A percentile compares a stretch with the other conserved stretches of the same genome.
Conservation (phyloP, 179 eudicot species). For the Carnegiea gigantea region DNA sequence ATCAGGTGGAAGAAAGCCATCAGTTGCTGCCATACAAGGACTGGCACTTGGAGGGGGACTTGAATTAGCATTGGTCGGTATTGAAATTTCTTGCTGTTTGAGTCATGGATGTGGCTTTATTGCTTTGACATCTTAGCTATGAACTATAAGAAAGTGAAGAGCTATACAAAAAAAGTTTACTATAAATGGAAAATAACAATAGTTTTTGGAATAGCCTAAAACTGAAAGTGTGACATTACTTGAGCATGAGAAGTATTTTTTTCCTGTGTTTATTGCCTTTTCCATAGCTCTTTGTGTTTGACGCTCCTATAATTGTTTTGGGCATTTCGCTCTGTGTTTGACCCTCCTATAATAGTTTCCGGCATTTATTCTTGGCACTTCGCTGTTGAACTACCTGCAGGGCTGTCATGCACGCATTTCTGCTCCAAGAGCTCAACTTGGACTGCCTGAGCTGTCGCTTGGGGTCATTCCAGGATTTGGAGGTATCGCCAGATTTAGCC, state of each 20-base stretch:
- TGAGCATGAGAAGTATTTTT: not conserved
- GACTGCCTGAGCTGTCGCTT: conserved; percentile 88
- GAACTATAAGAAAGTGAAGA: not conserved
- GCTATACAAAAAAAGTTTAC: not conserved
- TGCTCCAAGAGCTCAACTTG: conserved; percentile 73
- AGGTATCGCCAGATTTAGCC: conserved; percentile 37
- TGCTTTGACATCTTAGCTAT: not conserved
- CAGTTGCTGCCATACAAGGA: conserved; percentile 89
- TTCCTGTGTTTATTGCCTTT: not conserved
- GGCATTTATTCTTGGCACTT: conserved; percentile 5
- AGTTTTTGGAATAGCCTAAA: not conserved
- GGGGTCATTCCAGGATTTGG: conserved; percentile 94
- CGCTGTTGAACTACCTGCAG: conserved; percentile 38
- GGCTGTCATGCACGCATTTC: conserved; percentile 89
- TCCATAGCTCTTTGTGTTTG: no score
- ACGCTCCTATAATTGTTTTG: no score
- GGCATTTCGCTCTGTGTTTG: not conserved
- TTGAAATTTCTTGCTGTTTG: not conserved
- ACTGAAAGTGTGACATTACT: not conserved
- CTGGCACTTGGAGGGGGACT: conserved; percentile 97
- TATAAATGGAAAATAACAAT: not conserved
- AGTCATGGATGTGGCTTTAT: not conserved
- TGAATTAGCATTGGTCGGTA: conserved; percentile 85
- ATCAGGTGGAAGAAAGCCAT: conserved; percentile 80
- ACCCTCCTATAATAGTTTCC: not conserved